Conservation (phyloP, 495 filamentous ascomycete species). For the Clavariopsis aquatica region DNA sequence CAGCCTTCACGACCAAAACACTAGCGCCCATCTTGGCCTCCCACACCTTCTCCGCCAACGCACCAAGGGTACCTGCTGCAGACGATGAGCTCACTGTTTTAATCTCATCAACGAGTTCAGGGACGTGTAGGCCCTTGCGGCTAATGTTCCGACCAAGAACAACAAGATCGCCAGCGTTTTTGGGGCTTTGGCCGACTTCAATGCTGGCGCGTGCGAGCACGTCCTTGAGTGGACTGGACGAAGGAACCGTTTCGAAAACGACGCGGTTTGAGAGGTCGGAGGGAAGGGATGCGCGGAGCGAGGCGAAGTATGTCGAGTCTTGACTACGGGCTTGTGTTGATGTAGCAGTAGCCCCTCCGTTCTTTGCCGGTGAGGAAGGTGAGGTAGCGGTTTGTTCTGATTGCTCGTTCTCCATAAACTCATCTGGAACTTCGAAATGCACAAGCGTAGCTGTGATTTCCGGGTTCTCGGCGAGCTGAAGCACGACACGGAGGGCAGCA, state of each 20-base stretch:
- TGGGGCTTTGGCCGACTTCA: slow-evolving; percentile 61
- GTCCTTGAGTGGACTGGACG: slow-evolving; percentile 38
- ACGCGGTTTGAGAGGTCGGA: slow-evolving; percentile 61
- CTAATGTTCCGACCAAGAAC: slow-evolving; percentile 63
- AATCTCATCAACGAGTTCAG: slow-evolving; percentile 34
- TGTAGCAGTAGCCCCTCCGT: slow-evolving; percentile 38
- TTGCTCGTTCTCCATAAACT: slow-evolving; percentile 39
- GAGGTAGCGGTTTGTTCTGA: slow-evolving; percentile 10
- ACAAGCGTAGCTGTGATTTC: slow-evolving; percentile 74
- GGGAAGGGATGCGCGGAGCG: slow-evolving; percentile 63
- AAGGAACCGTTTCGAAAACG: slow-evolving; percentile 51
- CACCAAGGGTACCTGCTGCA: slow-evolving; percentile 65
- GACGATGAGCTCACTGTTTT: slow-evolving; percentile 19
- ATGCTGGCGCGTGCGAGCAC: slow-evolving; percentile 53
- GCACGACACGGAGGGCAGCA: slow-evolving; percentile 74
- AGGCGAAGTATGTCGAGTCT: slow-evolving; percentile 64
- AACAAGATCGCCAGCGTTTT: slow-evolving; percentile 77
- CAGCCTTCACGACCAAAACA: slow-evolving; percentile 75
- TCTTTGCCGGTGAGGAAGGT: slow-evolving; percentile 36
- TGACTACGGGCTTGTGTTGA: slow-evolving; percentile 40
- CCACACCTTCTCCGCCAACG: slow-evolving; percentile 64
- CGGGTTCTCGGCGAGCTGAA: slow-evolving; percentile 75
- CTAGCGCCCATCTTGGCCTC: slow-evolving; percentile 65
- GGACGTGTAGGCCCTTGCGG: slow-evolving; percentile 32
- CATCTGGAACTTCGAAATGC: slow-evolving; percentile 50